A percentile compares a stretch with the other conserved stretches of the same genome.
phyloP scores from a whole-genome alignment of 805 yeast genomes.

The Pichia rugopelliculosa region DNA sequence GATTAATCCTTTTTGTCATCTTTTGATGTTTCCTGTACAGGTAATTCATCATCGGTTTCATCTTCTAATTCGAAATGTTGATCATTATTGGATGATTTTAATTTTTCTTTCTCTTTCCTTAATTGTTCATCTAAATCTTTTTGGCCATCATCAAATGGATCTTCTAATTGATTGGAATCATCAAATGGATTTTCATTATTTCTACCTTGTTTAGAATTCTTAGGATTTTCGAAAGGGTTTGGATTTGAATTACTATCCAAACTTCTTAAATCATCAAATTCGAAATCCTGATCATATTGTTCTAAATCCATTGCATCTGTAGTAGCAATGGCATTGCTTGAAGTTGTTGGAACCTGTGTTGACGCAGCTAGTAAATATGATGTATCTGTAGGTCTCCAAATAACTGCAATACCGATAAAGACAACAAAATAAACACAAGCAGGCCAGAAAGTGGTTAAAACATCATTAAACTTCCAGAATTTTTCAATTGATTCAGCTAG shows the following conservation, averaged over 20 bases:
- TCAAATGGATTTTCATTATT: conserved; percentile 26
- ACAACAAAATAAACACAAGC: conserved; percentile 78
- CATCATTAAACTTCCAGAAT: conserved; percentile 89
- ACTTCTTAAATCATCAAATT: conserved; percentile 49
- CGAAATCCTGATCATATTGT: conserved; percentile 47
- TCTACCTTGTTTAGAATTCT: neutral
- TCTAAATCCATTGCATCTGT: conserved; percentile 24
- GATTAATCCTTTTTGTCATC: conserved; percentile 1
- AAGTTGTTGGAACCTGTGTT: conserved; percentile 71
- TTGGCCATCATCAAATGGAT: conserved; percentile 13
- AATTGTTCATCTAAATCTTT: conserved; percentile 27
- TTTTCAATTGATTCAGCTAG: conserved; percentile 71
- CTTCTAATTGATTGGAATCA: conserved; percentile 17
- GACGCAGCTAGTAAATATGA: conserved; percentile 93
- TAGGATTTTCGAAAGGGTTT: conserved; percentile 24
- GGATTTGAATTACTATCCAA: conserved; percentile 33
- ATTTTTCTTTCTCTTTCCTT: conserved; percentile 23
- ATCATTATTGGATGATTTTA: conserved; percentile 13
- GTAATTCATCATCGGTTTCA: conserved; percentile 22
- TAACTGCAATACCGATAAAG: conserved; percentile 74
- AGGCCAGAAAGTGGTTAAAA: conserved; percentile 91
- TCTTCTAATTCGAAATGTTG: conserved; percentile 26
- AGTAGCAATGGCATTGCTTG: conserved; percentile 30
- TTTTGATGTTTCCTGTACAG: neutral
- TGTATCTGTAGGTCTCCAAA: conserved; percentile 97